A percentile compares a stretch with the other conserved stretches of the same genome.
Evolutionary conservation across 2,329 filamentous ascomycete genomes (phyloP).

Genomic region (Hymenoscyphus fraxineus): DNA sequence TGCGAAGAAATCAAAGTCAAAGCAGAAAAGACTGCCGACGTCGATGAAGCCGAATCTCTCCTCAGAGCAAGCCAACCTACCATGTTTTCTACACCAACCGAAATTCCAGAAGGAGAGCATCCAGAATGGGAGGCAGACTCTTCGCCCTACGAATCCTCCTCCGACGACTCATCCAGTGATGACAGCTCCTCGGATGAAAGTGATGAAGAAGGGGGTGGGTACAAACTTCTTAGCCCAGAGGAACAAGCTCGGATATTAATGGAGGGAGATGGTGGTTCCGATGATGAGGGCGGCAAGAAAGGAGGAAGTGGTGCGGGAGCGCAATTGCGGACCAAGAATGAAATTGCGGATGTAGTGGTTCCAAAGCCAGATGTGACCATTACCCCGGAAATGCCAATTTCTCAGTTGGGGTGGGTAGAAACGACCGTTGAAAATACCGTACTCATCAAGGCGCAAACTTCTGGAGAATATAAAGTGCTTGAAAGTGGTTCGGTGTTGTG

Average conservation of each 20-base stretch:
- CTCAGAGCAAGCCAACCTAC: conserved; percentile 4
- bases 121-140: conserved; percentile 85
- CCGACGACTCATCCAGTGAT: conserved; percentile 52
- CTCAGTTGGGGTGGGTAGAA: conserved; percentile 71
- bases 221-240: conserved; percentile 72
- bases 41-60: background rate
- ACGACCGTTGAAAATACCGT: conserved; percentile 74
- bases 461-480: conserved; percentile 80
- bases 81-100: background rate
- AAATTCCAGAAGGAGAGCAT: conserved; percentile 38
- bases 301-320: conserved; percentile 39
- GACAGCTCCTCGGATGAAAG: conserved; percentile 53
- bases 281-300: conserved; percentile 63
- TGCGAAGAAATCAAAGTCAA: background rate
- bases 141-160: conserved; percentile 68
- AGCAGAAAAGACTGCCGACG: background rate
- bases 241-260: conserved; percentile 83
- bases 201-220: conserved; percentile 53
- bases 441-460: conserved; percentile 72
- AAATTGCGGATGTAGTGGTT: conserved; percentile 59
- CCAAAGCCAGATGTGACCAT: conserved; percentile 77
- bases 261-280: conserved; percentile 74
- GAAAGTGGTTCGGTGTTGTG: conserved; percentile 83
- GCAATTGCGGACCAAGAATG: conserved; percentile 77
- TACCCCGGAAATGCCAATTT: conserved; percentile 71